Conservation (phyloP, 495 filamentous ascomycete genomes). For the Cetradonia linearis region DNA sequence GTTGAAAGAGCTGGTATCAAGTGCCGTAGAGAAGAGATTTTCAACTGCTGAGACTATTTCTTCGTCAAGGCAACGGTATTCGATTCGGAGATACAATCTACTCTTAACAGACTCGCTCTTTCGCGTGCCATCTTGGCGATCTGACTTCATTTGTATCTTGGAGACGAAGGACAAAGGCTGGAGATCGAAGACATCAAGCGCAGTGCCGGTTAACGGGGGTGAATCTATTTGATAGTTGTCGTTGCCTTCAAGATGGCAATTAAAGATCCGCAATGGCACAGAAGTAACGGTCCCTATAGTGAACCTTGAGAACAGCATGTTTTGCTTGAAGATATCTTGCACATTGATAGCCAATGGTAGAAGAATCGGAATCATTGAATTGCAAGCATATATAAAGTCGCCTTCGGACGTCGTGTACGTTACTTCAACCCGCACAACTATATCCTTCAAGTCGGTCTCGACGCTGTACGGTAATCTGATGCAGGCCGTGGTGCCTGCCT, state of each 20-base stretch:
- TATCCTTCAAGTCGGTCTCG: conserved; percentile 61
- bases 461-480: conserved; percentile 75
- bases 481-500: conserved; percentile 37
- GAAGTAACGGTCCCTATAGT: conserved; percentile 68
- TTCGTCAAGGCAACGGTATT: conserved; percentile 72
- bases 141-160: conserved; percentile 45
- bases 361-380: conserved; percentile 52
- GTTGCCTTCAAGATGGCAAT: conserved; percentile 59
- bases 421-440: conserved; percentile 68
- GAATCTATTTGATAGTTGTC: conserved; percentile 55
- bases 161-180: conserved; percentile 78
- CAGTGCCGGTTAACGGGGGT: conserved; percentile 42
- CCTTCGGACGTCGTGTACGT: conserved; percentile 66
- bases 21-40: conserved; percentile 33
- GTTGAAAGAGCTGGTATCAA: conserved; percentile 36
- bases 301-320: conserved; percentile 76
- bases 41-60: conserved; percentile 38
- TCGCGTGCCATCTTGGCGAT: conserved; percentile 16
- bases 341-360: conserved; percentile 91
- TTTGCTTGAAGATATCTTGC: conserved; percentile 85
- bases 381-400: conserved; percentile 55
- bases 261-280: conserved; percentile 63
- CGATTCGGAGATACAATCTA: conserved; percentile 54
- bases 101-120: conserved; percentile 21
- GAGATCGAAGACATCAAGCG: conserved; percentile 62